These are phyloP conservation scores for Stereum hirsutum DNA, from an alignment of 1,284 basidiomycete species.

Conservation along the genomic window DNA sequence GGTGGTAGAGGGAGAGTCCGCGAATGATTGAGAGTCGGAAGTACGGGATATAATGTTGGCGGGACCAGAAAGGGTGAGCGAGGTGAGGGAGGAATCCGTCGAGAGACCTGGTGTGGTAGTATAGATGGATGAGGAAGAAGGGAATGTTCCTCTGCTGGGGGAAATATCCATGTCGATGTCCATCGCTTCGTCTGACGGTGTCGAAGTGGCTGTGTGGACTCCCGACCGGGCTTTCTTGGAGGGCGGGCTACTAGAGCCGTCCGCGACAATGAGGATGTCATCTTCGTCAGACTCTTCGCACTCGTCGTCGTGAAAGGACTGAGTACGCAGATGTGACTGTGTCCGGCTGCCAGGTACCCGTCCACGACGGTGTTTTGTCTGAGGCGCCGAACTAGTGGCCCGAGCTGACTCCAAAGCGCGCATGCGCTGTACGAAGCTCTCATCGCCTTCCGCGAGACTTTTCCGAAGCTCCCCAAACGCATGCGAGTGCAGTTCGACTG, in stretches of 20 bases:
- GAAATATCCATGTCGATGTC: not conserved
- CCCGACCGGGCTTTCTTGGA: slow-evolving; percentile 35
- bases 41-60: slow-evolving; percentile 4
- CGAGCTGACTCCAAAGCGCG: slow-evolving; percentile 54
- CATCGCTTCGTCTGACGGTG: slow-evolving; percentile 8
- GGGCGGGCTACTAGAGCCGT: slow-evolving; percentile 19
- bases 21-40: slow-evolving; percentile 13
- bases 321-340: not conserved
- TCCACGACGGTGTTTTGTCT: not conserved
- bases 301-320: slow-evolving; percentile 3
- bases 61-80: slow-evolving; percentile 16
- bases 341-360: slow-evolving; percentile 1
- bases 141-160: slow-evolving; percentile 12
- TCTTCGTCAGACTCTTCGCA: slow-evolving; percentile 40
- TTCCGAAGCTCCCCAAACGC: slow-evolving; percentile 57
- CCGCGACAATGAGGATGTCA: slow-evolving; percentile 46
- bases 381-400: slow-evolving; percentile 23
- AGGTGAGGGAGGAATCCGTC: slow-evolving; percentile 27
- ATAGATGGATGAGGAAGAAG: slow-evolving; percentile 23
- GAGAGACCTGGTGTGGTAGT: too few species aligned
- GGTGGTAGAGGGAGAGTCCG: slow-evolving; percentile 12
- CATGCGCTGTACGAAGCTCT: slow-evolving; percentile 63
- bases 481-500: slow-evolving; percentile 33
- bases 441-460: slow-evolving; percentile 51
- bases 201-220: slow-evolving; percentile 28